Evolutionary conservation across 202 grass and related monocot genomes (phyloP), one percentile per base, ranked within the genome.

Genomic region (Saccharum hybrid): DNA sequence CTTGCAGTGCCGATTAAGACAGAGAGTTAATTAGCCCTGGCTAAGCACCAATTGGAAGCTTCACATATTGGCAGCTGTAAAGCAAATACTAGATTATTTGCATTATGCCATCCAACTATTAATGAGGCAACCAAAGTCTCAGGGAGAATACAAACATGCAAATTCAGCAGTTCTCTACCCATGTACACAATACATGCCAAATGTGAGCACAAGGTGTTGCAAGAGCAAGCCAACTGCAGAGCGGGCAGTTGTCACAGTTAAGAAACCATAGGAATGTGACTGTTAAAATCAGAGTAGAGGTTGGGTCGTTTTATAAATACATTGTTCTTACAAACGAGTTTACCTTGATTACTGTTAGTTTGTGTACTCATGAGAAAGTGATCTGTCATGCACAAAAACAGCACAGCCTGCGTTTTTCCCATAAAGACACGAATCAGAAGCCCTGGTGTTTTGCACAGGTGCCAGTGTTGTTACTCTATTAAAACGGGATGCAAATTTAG

Each of bases 291-390:
- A 67, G 16, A n/a, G 1, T 67, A 67, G 4, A 68, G 34, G 16
- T 19, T 49, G 4, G 65, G 65, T n/a, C 8, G 34, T 10, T 67
- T 68, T 37, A 68, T 69, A 19, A 16, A 22, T 42, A 42, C 19
- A 11, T 10, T 43, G 39, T 42, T 23, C 67, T 70, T 51, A 21
- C n/a, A 21, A 70, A 70, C 10, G 10, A 70, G 38, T 22, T 7
- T 43, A 70, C 26, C n/a, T 23, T 23, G 67, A 43, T 43, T 70
- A 70, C 38, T 45, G 39, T 43, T 38, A 70, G 38, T 70, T 70
- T 70, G n/a, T 70, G 0, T 13, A 70, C 39, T 0, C 10, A 10
- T 12, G 66, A 68, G 7, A 69, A 69, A 3, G 18, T 69, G 37
- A 69, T 69, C 11, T 23, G 18, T 39, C 38, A 69, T 69, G 40